A percentile compares a stretch with the other conserved stretches of the same genome.
phyloP scores from a whole-genome alignment of 805 yeast genomes.

The Candida adriatica region DNA sequence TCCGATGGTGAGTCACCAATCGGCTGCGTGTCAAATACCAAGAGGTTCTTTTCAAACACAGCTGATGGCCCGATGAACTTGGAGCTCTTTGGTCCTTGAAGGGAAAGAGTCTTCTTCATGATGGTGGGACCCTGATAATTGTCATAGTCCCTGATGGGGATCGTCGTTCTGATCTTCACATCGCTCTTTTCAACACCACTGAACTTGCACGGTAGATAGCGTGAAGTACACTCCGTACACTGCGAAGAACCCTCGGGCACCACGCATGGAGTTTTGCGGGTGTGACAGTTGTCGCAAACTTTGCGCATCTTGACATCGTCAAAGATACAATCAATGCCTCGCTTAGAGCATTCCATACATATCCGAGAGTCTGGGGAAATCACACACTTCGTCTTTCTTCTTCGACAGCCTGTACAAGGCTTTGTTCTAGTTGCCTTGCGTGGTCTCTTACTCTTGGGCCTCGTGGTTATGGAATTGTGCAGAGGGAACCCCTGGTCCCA shows the following conservation, averaged over 20 bases:
- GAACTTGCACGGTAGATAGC: slow-evolving; percentile 22
- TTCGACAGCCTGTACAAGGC: slow-evolving; percentile 33
- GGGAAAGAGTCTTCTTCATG: slow-evolving; percentile 22
- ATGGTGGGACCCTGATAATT: slow-evolving; percentile 23
- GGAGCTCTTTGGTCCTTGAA: slow-evolving; percentile 24
- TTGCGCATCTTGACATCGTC: slow-evolving; percentile 3
- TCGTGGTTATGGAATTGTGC: slow-evolving; percentile 13
- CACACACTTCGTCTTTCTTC: slow-evolving; percentile 25
- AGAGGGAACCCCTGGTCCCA: slow-evolving; percentile 9
- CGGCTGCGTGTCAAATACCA: slow-evolving; percentile 8
- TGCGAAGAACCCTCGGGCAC: slow-evolving; percentile 10
- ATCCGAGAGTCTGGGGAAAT: slow-evolving; percentile 4
- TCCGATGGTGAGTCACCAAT: slow-evolving; percentile 9
- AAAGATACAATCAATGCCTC: slow-evolving; percentile 12
- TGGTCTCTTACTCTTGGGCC: slow-evolving; percentile 6
- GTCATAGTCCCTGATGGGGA: slow-evolving; percentile 25
- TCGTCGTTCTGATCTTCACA: slow-evolving; percentile 16
- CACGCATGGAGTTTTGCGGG: slow-evolving; percentile 21
- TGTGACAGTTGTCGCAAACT: slow-evolving; percentile 20
- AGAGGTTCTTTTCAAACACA: slow-evolving; percentile 19
- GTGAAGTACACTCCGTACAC: slow-evolving; percentile 21
- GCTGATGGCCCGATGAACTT: slow-evolving; percentile 22
- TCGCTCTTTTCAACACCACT: slow-evolving; percentile 7
- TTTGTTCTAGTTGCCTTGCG: slow-evolving; percentile 22
- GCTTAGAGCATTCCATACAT: slow-evolving; percentile 16